Evolutionary conservation across 352 stramenopile genomes (phyloP).

Genomic region (Pythium rhizo-oryzae): DNA sequence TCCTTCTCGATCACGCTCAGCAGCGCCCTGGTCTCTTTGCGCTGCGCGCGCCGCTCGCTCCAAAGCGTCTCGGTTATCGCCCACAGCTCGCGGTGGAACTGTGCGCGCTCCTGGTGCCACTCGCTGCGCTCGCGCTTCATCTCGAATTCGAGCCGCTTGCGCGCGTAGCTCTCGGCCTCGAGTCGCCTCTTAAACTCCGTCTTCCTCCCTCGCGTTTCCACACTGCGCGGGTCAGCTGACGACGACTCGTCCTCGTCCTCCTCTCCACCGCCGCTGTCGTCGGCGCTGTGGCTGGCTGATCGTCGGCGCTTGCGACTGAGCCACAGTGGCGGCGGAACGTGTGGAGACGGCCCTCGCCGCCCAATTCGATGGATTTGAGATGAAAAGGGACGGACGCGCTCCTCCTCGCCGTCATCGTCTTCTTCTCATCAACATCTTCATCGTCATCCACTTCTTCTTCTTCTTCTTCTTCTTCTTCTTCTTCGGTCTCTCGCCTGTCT

Average conservation of each 20-base stretch:
- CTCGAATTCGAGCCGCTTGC: not conserved
- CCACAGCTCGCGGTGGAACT: not conserved
- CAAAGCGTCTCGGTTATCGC: constrained; percentile 9
- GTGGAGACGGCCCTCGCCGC: constrained; percentile 1
- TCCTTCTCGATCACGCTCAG: constrained; percentile 1
- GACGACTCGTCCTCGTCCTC: not conserved
- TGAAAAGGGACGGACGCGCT: not conserved
- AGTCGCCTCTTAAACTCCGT: not conserved
- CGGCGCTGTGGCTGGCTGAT: not conserved
- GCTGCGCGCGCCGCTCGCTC: constrained; percentile 6
- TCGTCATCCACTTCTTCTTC: not conserved
- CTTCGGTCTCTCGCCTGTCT: not conserved
- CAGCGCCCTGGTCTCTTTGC: constrained; percentile 4
- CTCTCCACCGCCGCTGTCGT: not conserved
- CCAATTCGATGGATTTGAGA: not conserved
- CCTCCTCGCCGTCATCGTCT: not conserved
- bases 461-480: not conserved
- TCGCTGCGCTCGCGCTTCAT: not conserved
- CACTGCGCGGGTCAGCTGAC: not conserved
- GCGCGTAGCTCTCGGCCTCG: not conserved
- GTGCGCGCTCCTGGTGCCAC: not conserved
- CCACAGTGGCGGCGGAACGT: not conserved
- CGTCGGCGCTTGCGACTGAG: not conserved
- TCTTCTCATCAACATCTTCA: not conserved
- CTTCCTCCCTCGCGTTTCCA: not conserved